Percentiles rank a stretch among this genome's conserved stretches.
Evolutionary conservation across 192 early-diverging fungal species (phyloP).

Genomic region (Mortierella hygrophila): DNA sequence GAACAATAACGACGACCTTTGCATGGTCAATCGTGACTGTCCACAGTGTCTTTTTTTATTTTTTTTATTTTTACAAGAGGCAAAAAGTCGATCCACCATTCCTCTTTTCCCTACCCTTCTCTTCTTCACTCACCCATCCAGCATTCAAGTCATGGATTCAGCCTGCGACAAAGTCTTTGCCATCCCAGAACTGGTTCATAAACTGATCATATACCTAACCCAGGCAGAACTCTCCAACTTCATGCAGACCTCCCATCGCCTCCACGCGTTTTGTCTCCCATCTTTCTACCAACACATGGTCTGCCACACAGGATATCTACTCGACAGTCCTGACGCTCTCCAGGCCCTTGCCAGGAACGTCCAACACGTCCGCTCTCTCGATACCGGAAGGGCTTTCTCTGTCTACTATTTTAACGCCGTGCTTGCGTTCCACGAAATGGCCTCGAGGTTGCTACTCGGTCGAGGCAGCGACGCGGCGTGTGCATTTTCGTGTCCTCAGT

Average conservation of each 20-base stretch:
- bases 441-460: not conserved
- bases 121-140: not conserved
- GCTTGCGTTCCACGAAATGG: not conserved
- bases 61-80: too few species aligned
- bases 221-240: not conserved
- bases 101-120: not conserved
- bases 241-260: not conserved
- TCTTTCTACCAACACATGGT: not conserved
- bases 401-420: not conserved
- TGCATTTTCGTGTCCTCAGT: not conserved
- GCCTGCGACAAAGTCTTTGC: not conserved
- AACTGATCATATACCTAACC: not conserved
- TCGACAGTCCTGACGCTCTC: not conserved
- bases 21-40: too few species aligned
- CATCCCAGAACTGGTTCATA: not conserved
- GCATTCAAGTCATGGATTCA: not conserved
- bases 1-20: too few species aligned
- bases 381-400: not conserved
- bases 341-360: not conserved
- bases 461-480: not conserved
- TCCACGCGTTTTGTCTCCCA: not conserved
- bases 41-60: too few species aligned
- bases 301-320: not conserved
- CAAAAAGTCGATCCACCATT: too few species aligned
- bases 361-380: not conserved